A percentile compares a stretch with the other conserved stretches of the same genome.
phyloP scores from a whole-genome alignment of 2,329 filamentous ascomycete species.

The Fusarium sp. region DNA sequence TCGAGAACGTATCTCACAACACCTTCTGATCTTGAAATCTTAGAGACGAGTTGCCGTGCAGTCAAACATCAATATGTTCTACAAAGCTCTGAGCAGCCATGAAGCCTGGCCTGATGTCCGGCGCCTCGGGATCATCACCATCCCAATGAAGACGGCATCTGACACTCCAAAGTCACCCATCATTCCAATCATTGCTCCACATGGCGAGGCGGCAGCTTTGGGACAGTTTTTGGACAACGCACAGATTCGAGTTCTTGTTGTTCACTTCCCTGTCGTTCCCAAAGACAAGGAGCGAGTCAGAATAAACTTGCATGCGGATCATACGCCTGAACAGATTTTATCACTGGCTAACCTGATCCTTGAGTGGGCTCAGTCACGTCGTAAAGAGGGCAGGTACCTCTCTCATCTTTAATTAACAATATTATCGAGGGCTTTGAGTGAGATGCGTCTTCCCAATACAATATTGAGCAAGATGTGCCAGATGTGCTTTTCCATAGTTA shows the following conservation, averaged over 20 bases:
- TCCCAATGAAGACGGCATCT: not conserved
- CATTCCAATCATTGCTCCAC: not conserved
- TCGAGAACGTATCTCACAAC: too few species aligned
- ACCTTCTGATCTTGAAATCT: rapidly evolving
- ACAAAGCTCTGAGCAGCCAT: not conserved
- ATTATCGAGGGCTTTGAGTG: too few species aligned
- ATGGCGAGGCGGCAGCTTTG: not conserved
- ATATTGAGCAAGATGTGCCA: too few species aligned
- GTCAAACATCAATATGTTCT: not conserved
- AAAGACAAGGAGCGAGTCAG: not conserved
- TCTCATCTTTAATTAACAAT: not conserved
- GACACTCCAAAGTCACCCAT: not conserved
- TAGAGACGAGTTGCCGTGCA: not conserved
- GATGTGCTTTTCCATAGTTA: too few species aligned
- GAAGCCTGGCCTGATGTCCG: not conserved
- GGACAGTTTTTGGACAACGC: not conserved
- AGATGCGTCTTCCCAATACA: too few species aligned
- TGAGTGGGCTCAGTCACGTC: not conserved
- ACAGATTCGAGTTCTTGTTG: not conserved
- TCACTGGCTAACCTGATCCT: not conserved
- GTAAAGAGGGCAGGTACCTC: rapidly evolving
- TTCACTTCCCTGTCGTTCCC: not conserved
- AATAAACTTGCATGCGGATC: not conserved
- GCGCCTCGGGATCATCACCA: not conserved
- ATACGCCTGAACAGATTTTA: not conserved